Base-by-base conservation (phyloP, 345 rosid species). In the Populus simonii region DNA sequence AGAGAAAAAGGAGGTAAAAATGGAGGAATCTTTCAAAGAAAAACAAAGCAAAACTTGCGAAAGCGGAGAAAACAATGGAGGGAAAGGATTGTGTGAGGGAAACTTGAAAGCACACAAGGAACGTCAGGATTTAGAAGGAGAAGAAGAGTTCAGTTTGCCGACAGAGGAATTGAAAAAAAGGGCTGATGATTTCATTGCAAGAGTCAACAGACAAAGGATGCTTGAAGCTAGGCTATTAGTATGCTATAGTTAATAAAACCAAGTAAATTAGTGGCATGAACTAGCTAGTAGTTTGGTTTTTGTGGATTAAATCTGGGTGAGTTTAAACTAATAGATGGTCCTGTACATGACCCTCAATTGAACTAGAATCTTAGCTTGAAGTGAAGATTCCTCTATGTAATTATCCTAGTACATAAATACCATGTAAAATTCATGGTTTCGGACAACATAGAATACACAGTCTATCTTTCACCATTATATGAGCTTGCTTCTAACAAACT, bases 151-250 rank as follows among this genome's bases (percentile, higher is more conserved):
- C 72, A 55, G 68, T 83, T 70, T 86, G 80, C 84, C 88, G 11
- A 66, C 83, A 9, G 91, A 90, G 74, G 84, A 84, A n/a, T 76
- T 90, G 87, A 86, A 75, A 79, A 88, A 84, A 80, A 91, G 92
- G 80, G 93, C 92, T 72, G 92, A 89, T 74, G 90, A 91, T 77
- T 83, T 91, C 78, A 91, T 91, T 71, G 90, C 91, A 68, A 84
- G 91, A 74, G 88, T 90, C 70, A 90, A 91, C 72, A 84, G 83
- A 65, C 87, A 83, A 75, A 83, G 92, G 76, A 86, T 78, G 82
- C 83, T 86, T 61, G 96, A 90, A 82, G 91, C 84, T 53, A 36
- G 38, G 39, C 69, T 67, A 9, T 45, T 35, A 25, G 65, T 81
- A 5, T 49, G 25, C 13, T 72, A 68, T 39, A 66, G 51, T 43